These are phyloP conservation scores for Emericellopsis cladophorae DNA, from an alignment of 2,329 filamentous ascomycete species.

Conservation along the genomic window DNA sequence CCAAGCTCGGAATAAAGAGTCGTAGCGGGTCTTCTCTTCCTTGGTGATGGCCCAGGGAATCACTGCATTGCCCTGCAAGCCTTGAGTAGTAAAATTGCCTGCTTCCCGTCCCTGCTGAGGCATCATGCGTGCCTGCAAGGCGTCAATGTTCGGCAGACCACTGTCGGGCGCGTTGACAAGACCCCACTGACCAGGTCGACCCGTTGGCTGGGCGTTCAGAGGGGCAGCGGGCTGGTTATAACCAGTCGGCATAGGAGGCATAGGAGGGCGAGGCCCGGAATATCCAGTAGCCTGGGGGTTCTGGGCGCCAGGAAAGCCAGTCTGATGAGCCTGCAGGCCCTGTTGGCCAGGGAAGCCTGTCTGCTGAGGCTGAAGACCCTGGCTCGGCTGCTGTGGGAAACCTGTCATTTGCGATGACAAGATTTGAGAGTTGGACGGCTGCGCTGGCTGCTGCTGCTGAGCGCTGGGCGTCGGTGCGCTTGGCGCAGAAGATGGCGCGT, in stretches of 20 bases:
- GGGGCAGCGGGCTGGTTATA: conserved; percentile 42
- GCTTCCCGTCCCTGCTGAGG: conserved; percentile 85
- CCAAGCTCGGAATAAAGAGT: conserved; percentile 91
- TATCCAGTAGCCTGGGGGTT: conserved; percentile 72
- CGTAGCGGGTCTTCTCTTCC: conserved; percentile 94
- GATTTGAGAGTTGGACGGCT: conserved; percentile 57
- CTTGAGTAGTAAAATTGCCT: conserved; percentile 70
- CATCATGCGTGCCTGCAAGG: conserved; percentile 90
- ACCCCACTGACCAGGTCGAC: conserved; percentile 92
- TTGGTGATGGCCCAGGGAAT: conserved; percentile 99
- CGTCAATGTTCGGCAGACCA: conserved; percentile 87
- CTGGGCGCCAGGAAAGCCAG: conserved; percentile 53
- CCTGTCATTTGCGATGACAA: conserved; percentile 57
- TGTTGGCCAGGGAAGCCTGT: conserved; percentile 23
- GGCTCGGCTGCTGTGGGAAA: conserved; percentile 44
- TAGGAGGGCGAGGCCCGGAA: conserved; percentile 72
- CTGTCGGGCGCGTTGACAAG: conserved; percentile 85
- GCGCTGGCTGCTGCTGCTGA: conserved; percentile 60
- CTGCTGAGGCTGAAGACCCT: conserved; percentile 3
- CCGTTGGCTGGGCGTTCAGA: conserved; percentile 88
- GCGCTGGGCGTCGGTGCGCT: conserved; percentile 18
- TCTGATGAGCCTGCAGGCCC: conserved; percentile 54
- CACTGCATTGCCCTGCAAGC: conserved; percentile 83
- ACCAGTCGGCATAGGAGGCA: conserved; percentile 65
- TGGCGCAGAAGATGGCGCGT: conserved; percentile 37